Conservation (phyloP, 2,329 filamentous ascomycete genomes). For the Xylaria digitata region DNA sequence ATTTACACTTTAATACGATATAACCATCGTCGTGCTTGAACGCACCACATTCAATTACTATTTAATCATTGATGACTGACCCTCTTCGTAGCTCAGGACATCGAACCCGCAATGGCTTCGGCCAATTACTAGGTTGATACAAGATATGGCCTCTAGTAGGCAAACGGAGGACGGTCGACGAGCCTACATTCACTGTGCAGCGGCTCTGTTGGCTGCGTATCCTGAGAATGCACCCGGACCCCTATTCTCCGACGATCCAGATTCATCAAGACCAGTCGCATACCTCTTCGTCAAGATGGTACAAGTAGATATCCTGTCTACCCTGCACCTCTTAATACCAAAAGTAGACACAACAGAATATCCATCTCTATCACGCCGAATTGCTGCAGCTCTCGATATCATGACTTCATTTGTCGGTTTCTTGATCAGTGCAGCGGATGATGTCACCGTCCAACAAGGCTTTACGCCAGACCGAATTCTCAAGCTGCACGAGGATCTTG, state of each 20-base stretch:
- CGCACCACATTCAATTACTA: not conserved
- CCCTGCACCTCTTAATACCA: conserved; percentile 68
- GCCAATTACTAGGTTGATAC: conserved; percentile 60
- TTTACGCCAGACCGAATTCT: conserved; percentile 70
- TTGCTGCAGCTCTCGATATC: conserved; percentile 72
- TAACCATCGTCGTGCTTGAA: not conserved
- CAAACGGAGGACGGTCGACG: conserved; percentile 66
- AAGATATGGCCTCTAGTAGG: conserved; percentile 64
- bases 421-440: conserved; percentile 66
- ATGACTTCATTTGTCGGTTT: conserved; percentile 69
- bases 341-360: conserved; percentile 68
- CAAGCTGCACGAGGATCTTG: conserved; percentile 57
- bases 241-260: conserved; percentile 63
- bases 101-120: conserved; percentile 65
- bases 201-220: conserved; percentile 67
- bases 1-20: not conserved
- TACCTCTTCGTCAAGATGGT: conserved; percentile 74
- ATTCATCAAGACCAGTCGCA: conserved; percentile 64
- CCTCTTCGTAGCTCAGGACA: conserved; percentile 57
- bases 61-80: conserved; percentile 33
- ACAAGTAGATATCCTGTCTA: conserved; percentile 73
- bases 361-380: conserved; percentile 60
- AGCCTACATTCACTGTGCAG: conserved; percentile 69
- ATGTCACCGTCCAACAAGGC: conserved; percentile 41
- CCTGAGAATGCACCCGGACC: conserved; percentile 58